Percentiles rank a stretch among this genome's conserved stretches.
These are phyloP conservation scores for Ophiostoma australiae DNA, from an alignment of 2,329 filamentous ascomycete genomes.

Conservation along the genomic window DNA sequence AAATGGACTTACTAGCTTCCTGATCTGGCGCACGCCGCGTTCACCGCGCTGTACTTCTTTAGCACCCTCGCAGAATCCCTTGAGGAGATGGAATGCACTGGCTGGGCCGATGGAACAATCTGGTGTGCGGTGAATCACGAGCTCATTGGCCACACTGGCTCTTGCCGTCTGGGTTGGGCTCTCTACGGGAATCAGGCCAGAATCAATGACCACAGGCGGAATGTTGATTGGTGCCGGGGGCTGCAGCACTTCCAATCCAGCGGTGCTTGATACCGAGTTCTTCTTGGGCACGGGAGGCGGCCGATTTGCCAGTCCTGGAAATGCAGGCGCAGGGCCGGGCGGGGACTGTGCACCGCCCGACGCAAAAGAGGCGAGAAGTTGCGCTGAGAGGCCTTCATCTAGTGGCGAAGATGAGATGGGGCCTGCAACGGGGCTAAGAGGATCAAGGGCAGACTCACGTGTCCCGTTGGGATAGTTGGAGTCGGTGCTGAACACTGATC, in stretches of 20 bases:
- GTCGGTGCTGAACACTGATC: conserved; percentile 25
- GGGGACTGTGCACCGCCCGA: conserved; percentile 12
- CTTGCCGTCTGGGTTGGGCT: background rate
- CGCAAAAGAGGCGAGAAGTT: conserved; percentile 18
- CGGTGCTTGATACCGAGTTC: background rate
- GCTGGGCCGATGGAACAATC: conserved; percentile 40
- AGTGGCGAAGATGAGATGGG: conserved; percentile 11
- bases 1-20: conserved; percentile 41
- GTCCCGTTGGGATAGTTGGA: background rate
- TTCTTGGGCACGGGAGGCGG: background rate
- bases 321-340: background rate
- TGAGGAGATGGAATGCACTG: conserved; percentile 50
- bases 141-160: background rate
- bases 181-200: conserved; percentile 28
- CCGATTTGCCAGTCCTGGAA: background rate
- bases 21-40: conserved; percentile 47
- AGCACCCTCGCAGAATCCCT: conserved; percentile 53
- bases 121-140: conserved; percentile 4
- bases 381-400: conserved; percentile 2
- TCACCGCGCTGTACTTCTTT: conserved; percentile 46
- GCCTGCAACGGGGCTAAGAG: conserved; percentile 19
- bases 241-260: background rate
- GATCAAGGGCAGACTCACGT: conserved; percentile 18
- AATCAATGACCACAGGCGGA: conserved; percentile 18
- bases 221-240: background rate